Base-by-base conservation (phyloP, 2,329 filamentous ascomycete species). In the Aspergillus jensenii region DNA sequence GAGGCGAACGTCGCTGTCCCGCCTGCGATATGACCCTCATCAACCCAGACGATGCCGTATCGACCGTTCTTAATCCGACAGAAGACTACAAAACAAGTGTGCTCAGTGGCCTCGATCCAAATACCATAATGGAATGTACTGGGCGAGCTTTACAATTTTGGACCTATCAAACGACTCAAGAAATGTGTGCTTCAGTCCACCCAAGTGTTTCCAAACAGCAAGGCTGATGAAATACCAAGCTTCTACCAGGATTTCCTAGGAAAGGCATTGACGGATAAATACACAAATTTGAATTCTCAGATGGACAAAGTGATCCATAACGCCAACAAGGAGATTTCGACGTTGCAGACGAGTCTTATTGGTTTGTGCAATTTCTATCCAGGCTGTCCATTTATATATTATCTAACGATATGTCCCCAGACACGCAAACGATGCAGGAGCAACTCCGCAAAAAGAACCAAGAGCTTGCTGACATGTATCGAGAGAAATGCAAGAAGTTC, bases 31-130 rank as follows among this genome's bases (percentile, higher is more conserved):
- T 85, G 2, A 80, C 81, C 8, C 82, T 97, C 2, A 77, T 79
- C 7, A 89, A 88, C 61, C 86, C 86, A 0, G 89, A 96, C 65
- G 91, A 96, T 76, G 90, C 87, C 4, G 85, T 90, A 9, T 80
- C 88, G 19, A 84, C 88, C 1, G 82, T 86, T 31, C 80, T 97
- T 41, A 90, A 88, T 59, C 91, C 91, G 0, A 87, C 86, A 0
- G 93, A 97, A 67, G 91, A 96, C 64, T 96, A 95, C 79, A 96
- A 96, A 74, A 91, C 90, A 0, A 93, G 88, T 59, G 84, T 96
- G 0, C 79, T 97, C 11, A 91, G 90, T 68, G 93, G 93, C 0
- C 77, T 97, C 1, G 90, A 86, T 59, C 93, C 93, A 1, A 87
- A 83, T 35, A 81, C 88, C 31, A 90, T 97, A 62, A 91, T 96